These are phyloP conservation scores for Calonectria fujianensis DNA, from an alignment of 2,329 filamentous ascomycete genomes.

Conservation along the genomic window DNA sequence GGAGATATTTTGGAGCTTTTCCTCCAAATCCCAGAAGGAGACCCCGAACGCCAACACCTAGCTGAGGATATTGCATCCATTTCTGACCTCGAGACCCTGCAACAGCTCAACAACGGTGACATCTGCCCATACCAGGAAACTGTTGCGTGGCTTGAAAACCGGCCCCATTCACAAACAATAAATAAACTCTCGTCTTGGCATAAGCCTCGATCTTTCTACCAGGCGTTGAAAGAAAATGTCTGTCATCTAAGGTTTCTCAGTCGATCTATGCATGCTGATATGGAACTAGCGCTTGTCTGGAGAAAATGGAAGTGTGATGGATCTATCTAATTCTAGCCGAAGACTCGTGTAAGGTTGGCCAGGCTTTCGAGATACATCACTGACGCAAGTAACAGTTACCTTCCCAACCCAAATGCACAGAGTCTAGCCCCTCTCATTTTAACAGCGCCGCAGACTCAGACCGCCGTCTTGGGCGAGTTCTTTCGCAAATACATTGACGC, in stretches of 20 bases:
- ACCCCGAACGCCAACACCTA: neutral
- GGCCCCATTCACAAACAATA: neutral
- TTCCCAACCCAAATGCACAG: neutral
- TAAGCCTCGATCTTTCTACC: neutral
- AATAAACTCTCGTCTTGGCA: neutral
- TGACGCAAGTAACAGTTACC: neutral
- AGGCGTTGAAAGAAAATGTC: neutral
- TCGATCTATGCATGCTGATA: neutral
- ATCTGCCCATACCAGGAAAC: neutral
- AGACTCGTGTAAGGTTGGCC: neutral
- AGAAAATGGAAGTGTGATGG: neutral
- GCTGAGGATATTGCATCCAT: neutral
- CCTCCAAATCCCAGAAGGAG: neutral
- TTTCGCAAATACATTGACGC: neutral
- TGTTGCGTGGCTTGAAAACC: neutral
- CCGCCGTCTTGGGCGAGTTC: neutral
- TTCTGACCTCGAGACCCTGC: neutral
- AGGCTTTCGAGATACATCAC: neutral
- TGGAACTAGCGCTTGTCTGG: neutral
- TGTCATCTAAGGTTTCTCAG: neutral
- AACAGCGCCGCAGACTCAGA: neutral
- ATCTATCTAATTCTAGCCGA: neutral
- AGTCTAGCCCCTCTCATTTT: neutral
- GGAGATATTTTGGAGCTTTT: neutral
- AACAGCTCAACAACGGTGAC: neutral